Base-by-base conservation (phyloP, 148 eudicot species). In the Rhododendron simsii region DNA sequence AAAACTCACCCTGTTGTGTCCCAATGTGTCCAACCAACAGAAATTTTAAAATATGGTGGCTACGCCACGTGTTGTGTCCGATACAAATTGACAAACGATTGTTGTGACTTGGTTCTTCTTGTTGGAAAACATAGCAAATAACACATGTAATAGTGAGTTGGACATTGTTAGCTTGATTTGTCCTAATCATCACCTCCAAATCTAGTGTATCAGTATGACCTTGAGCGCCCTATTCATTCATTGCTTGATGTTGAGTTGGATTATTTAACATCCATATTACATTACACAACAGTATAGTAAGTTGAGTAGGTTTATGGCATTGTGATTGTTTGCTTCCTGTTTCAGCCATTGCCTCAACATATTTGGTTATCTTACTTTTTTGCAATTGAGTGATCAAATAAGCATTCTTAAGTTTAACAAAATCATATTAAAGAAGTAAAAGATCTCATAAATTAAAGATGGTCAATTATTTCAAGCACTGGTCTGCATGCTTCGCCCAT, bases 391-490 rank as follows among this genome's bases (percentile, higher is more conserved):
- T 81, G 6, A 44, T n/a, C 51, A 15, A 47, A 48, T 39, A 9
- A 44, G 9, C 37, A 15, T 41, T 41, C 50, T 77, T 20, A 9
- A 75, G 33, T 67, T 26, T 65, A 8, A 65, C 18, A 7, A 39
- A 76, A 45, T 2, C 73, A 28, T 14, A 4, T 44, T n/a, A 12
- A 13, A 63, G 23, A 26, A 35, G 59, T 26, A 80, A 45, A 83
- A 44, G 16, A 41, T n/a, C n/a, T 1, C 47, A 28, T 45, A 7
- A n/a, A 8, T 41, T 59, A 82, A 61, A 81, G 47, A 57, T 18
- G 53, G n/a, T 47, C 57, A 28, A 71, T 83, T 83, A 47, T 30
- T 48, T 71, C 74, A 83, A 83, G 85, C 51, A 44, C 26, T 77
- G 80, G 51, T n/a, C 80, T 44, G 30, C 59, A 45, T 65, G 37